Percentiles rank a stretch among this genome's conserved stretches.
Conservation (phyloP, 805 yeast species). For the Nakazawaea holstii region DNA sequence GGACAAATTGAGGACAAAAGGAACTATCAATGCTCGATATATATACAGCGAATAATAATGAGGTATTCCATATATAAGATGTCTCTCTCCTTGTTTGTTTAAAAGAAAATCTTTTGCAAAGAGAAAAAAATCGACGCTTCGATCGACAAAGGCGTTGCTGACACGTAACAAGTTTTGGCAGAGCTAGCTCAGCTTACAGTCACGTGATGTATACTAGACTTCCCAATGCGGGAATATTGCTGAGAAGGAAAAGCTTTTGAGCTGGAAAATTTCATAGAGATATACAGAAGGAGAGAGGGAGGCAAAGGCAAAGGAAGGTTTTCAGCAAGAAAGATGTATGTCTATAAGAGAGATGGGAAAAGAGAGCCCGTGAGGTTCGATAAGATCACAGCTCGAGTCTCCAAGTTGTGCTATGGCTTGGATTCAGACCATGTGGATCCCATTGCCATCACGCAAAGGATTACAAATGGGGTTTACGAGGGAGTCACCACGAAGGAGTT, state of each 20-base stretch:
- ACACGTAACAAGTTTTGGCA: neutral
- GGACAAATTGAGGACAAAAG: too few relatives aligned
- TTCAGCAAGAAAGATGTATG: slow-evolving; percentile 51
- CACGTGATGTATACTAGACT: neutral
- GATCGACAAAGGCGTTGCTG: neutral
- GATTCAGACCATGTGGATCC: slow-evolving; percentile 92
- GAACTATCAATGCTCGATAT: too few relatives aligned
- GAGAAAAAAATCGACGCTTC: neutral
- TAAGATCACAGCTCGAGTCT: slow-evolving; percentile 92
- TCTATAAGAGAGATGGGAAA: slow-evolving; percentile 88
- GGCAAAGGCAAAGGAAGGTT: neutral
- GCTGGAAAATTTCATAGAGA: neutral
- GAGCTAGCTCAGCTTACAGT: too few relatives aligned
- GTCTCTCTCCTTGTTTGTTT: neutral
- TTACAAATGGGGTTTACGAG: slow-evolving; percentile 92
- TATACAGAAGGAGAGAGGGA: neutral
- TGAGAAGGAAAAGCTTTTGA: too few relatives aligned
- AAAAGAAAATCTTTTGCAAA: neutral
- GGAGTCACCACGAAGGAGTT: slow-evolving; percentile 93
- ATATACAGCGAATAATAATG: too few relatives aligned
- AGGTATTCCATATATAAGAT: too few relatives aligned
- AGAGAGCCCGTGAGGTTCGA: slow-evolving; percentile 93
- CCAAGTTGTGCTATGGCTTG: slow-evolving; percentile 90
- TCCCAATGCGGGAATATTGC: too few relatives aligned
- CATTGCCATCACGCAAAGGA: slow-evolving; percentile 91